Percentiles rank a stretch among this genome's conserved stretches.
Evolutionary conservation across 768 basidiomycete species (phyloP).

Genomic region (Kwoniella sp.): DNA sequence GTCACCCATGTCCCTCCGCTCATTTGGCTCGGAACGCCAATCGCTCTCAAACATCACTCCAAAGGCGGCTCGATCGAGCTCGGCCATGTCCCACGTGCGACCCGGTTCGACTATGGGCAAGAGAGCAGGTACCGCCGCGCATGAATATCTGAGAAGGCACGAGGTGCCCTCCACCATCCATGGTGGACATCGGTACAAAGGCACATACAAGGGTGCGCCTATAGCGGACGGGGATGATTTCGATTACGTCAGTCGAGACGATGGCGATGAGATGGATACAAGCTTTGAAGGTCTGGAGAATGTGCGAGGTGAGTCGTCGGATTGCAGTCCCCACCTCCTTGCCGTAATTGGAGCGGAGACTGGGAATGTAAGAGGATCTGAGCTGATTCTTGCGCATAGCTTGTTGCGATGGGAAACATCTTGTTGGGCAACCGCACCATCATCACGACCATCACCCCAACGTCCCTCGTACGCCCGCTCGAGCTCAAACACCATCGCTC

Average conservation of each 20-base stretch:
- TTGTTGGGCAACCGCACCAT: constrained; percentile 42
- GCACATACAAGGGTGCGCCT: constrained; percentile 38
- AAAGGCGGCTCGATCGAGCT: constrained; percentile 26
- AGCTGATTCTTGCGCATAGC: constrained; percentile 27
- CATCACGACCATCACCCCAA: constrained; percentile 31
- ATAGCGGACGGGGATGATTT: constrained; percentile 45
- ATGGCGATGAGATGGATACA: constrained; percentile 60
- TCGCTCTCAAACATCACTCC: constrained; percentile 42
- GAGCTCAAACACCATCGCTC: constrained; percentile 25
- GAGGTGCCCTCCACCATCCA: constrained; percentile 44
- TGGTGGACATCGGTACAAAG: constrained; percentile 49
- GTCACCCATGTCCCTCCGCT: constrained; percentile 43
- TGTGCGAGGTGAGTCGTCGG: constrained; percentile 68
- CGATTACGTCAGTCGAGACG: constrained; percentile 46
- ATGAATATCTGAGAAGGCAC: constrained; percentile 78
- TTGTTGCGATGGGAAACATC: constrained; percentile 53
- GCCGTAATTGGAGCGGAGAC: background rate
- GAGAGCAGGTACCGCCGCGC: constrained; percentile 85
- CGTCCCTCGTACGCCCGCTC: constrained; percentile 21
- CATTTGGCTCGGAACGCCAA: constrained; percentile 29
- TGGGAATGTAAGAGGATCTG: background rate
- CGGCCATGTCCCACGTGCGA: constrained; percentile 38
- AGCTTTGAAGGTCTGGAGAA: constrained; percentile 93
- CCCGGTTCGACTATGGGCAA: constrained; percentile 64
- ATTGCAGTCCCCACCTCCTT: background rate